Evolutionary conservation across 2,329 filamentous ascomycete genomes (phyloP).

Genomic region (Lachnellula arida): DNA sequence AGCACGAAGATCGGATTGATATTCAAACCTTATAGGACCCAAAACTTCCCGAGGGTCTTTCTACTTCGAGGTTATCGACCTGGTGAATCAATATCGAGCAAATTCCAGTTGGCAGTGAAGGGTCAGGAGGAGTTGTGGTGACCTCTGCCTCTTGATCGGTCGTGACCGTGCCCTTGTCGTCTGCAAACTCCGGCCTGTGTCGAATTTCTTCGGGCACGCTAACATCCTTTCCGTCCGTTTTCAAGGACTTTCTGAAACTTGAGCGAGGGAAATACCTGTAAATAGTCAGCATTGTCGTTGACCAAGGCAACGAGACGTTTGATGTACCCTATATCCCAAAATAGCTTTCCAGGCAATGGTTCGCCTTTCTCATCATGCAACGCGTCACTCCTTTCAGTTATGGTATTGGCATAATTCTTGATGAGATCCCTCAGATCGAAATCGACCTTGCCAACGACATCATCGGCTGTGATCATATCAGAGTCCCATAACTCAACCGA

Average conservation of each 20-base stretch:
- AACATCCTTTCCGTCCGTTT: conserved; percentile 13
- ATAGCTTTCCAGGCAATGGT: conserved; percentile 9
- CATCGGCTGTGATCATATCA: conserved; percentile 13
- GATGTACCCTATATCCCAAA: conserved; percentile 16
- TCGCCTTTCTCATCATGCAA: conserved; percentile 15
- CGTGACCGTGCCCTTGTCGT: conserved; percentile 15
- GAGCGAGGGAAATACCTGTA: conserved; percentile 12
- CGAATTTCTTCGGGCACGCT: conserved; percentile 13
- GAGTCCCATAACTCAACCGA: conserved; percentile 20
- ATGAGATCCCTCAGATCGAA: conserved; percentile 19
- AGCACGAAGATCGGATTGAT: too few species aligned
- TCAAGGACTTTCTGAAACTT: conserved; percentile 15
- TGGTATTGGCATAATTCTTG: conserved; percentile 14
- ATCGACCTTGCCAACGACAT: conserved; percentile 17
- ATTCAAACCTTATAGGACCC: conserved; percentile 5
- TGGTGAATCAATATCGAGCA: conserved; percentile 20
- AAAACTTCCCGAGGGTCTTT: conserved; percentile 14
- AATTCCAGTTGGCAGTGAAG: conserved; percentile 16
- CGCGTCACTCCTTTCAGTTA: conserved; percentile 12
- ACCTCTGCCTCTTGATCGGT: conserved; percentile 16
- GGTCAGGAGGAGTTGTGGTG: conserved; percentile 17
- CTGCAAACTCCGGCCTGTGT: conserved; percentile 12
- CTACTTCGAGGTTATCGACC: conserved; percentile 16
- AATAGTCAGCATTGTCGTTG: too few species aligned
- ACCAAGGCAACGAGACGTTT: too few species aligned